These are phyloP conservation scores for Dissoconium aciculare DNA, from an alignment of 2,329 filamentous ascomycete species.

Conservation along the genomic window DNA sequence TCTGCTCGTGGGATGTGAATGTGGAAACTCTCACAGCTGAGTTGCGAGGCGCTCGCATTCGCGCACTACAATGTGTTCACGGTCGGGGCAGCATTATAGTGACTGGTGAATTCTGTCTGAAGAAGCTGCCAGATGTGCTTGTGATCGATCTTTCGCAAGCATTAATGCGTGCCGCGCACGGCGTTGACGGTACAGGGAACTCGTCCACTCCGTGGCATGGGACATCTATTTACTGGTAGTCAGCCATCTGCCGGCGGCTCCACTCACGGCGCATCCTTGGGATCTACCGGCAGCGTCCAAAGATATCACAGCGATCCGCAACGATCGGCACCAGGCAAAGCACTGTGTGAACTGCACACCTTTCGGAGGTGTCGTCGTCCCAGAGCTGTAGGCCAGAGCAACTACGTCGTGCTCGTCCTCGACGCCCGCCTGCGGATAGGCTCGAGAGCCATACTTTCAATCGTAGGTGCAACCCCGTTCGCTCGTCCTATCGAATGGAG, in stretches of 20 bases:
- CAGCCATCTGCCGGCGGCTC: no score
- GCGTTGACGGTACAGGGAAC: conserved; percentile 61
- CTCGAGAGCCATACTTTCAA: conserved; percentile 59
- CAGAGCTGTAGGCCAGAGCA: conserved; percentile 84
- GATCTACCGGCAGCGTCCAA: conserved; percentile 59
- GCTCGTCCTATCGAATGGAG: conserved; percentile 68
- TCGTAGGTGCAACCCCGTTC: conserved; percentile 57
- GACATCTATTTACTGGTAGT: no score
- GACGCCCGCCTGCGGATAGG: conserved; percentile 53
- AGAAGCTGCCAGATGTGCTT: conserved; percentile 78
- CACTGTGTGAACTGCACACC: conserved; percentile 87
- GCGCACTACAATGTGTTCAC: conserved; percentile 89
- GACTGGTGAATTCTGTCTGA: conserved; percentile 74
- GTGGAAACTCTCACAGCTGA: conserved; percentile 63
- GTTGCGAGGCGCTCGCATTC: conserved; percentile 53
- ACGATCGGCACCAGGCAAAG: conserved; percentile 66
- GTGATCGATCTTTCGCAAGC: conserved; percentile 89
- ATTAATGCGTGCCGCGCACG: conserved; percentile 87
- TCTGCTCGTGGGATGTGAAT: conserved; percentile 89
- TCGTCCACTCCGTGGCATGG: conserved; percentile 42
- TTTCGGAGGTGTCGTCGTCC: conserved; percentile 82
- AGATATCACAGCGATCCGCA: conserved; percentile 62
- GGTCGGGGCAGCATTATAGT: conserved; percentile 91
- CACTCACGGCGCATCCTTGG: no score
- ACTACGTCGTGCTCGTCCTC: conserved; percentile 66